These are phyloP conservation scores for Beauveria sp. DNA, from an alignment of 2,329 filamentous ascomycete species.

Conservation along the genomic window DNA sequence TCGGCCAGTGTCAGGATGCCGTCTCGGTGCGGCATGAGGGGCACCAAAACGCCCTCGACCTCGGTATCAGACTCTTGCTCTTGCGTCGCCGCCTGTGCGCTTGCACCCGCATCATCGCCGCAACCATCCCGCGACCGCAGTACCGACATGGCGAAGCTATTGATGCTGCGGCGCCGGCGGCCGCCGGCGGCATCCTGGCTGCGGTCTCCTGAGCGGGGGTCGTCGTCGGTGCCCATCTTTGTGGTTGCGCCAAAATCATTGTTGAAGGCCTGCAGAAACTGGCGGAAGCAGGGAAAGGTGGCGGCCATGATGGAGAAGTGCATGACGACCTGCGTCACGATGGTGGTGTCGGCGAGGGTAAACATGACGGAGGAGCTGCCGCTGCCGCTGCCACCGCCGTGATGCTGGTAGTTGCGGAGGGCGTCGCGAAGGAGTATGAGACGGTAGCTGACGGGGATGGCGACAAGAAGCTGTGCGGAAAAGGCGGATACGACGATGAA, in stretches of 20 bases:
- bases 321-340: slow-evolving; percentile 15
- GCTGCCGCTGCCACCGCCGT: background rate
- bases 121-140: background rate
- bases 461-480: slow-evolving; percentile 15
- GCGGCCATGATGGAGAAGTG: slow-evolving; percentile 17
- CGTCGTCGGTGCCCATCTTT: slow-evolving; percentile 12
- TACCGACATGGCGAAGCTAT: slow-evolving; percentile 12
- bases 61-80: slow-evolving; percentile 4
- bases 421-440: slow-evolving; percentile 10
- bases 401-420: background rate
- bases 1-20: background rate
- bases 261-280: slow-evolving; percentile 16
- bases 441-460: slow-evolving; percentile 13
- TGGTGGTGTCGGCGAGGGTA: slow-evolving; percentile 2
- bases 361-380: background rate
- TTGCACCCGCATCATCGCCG: background rate
- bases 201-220: background rate
- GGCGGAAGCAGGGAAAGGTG: slow-evolving; percentile 16
- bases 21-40: background rate
- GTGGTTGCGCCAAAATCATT: slow-evolving; percentile 14
- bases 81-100: background rate
- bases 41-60: background rate
- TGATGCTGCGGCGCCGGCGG: background rate
- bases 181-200: background rate
- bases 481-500: slow-evolving; percentile 15